These are phyloP conservation scores for Taphrina populina DNA, from an alignment of 1,139 yeast species.

Conservation along the genomic window DNA sequence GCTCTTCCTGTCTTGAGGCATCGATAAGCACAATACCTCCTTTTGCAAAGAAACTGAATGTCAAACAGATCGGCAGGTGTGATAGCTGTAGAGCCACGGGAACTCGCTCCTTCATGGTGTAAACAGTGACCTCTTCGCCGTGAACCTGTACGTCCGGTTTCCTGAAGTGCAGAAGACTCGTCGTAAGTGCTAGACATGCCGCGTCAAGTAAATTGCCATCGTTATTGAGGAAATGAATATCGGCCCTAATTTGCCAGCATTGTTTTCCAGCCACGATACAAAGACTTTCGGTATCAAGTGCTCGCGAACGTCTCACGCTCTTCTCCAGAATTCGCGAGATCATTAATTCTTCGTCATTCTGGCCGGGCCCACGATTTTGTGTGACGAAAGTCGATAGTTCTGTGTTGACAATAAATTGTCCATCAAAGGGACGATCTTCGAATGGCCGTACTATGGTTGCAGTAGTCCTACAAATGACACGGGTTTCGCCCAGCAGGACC, in stretches of 20 bases:
- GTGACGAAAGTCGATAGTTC: slow-evolving; percentile 57
- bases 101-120: slow-evolving; percentile 62
- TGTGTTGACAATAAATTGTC: slow-evolving; percentile 75
- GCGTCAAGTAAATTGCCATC: slow-evolving; percentile 94
- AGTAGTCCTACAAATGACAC: slow-evolving; percentile 72
- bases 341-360: slow-evolving; percentile 68
- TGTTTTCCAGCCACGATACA: slow-evolving; percentile 89
- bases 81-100: slow-evolving; percentile 82
- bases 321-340: slow-evolving; percentile 82
- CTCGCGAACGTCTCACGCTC: slow-evolving; percentile 83
- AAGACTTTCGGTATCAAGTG: slow-evolving; percentile 82
- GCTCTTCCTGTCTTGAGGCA: slow-evolving; percentile 75
- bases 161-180: slow-evolving; percentile 76
- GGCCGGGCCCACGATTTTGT: slow-evolving; percentile 7
- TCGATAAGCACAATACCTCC: slow-evolving; percentile 58
- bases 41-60: slow-evolving; percentile 73
- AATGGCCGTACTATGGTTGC: slow-evolving; percentile 79
- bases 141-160: slow-evolving; percentile 79
- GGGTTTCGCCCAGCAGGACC: slow-evolving; percentile 68
- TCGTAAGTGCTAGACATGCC: slow-evolving; percentile 84
- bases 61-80: slow-evolving; percentile 89
- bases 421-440: slow-evolving; percentile 93
- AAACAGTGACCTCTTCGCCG: slow-evolving; percentile 60
- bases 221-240: slow-evolving; percentile 78
- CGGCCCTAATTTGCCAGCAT: slow-evolving; percentile 89